phyloP scores from a whole-genome alignment of 257 asterid genomes.

The Misopates orontium region DNA sequence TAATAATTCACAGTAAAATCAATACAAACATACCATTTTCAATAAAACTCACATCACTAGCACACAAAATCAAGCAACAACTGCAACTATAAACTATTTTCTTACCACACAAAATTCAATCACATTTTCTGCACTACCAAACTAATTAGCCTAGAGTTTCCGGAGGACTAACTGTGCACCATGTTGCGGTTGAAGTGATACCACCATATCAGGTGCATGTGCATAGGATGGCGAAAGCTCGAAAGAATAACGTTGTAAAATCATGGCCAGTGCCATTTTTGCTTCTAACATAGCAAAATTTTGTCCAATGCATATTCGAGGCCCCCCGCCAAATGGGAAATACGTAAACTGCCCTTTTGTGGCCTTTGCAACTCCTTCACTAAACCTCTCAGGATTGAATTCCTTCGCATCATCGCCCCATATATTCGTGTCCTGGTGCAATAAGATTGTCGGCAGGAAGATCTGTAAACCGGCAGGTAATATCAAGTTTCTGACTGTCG shows the following conservation, averaged over 20 bases:
- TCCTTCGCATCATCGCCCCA: conserved; percentile 19
- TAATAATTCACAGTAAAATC: background rate
- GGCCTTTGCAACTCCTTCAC: conserved; percentile 8
- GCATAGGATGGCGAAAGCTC: background rate
- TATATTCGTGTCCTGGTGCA: conserved; percentile 4
- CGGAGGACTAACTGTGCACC: background rate
- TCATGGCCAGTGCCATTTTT: conserved; percentile 3
- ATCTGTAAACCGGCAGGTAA: background rate
- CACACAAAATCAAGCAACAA: background rate
- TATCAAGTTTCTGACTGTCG: background rate
- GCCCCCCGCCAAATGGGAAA: conserved; percentile 11
- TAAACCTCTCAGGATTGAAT: conserved; percentile 8
- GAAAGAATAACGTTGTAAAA: background rate
- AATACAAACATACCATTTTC: background rate
- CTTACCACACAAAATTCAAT: background rate
- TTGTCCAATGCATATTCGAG: conserved; percentile 7
- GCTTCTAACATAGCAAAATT: conserved; percentile 10
- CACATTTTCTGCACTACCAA: background rate
- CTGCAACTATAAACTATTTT: background rate
- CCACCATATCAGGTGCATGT: background rate
- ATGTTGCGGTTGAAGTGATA: background rate
- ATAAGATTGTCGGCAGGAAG: background rate
- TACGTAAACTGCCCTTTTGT: background rate
- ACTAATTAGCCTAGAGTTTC: background rate
- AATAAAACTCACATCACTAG: background rate